Evolutionary conservation across 1,139 yeast genomes (phyloP), one percentile per base, ranked within the genome.

Genomic region (Kluyveromyces sp.): DNA sequence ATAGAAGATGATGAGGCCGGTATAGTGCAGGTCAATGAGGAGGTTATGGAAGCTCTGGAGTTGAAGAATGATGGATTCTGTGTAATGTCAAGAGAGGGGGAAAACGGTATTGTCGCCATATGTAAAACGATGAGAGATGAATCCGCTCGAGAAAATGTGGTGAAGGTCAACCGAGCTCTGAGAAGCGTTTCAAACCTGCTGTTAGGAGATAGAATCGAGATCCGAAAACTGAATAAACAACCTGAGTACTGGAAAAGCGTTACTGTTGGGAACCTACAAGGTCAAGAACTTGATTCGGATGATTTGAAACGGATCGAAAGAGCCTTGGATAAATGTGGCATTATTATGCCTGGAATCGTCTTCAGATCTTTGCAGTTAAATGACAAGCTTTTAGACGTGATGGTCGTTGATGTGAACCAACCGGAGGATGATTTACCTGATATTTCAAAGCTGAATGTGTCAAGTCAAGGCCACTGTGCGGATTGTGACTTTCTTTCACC

Each of bases 181-280:
- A 65, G 94, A 47, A 60, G 66, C 2, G 66, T 80, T 17, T 74
- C 77, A 1, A 84, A 82, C 8, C 56, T 83, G 3, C 60, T 83
- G 6, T 66, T 83, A 9, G 96, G 96, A 25, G 95, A 87, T 54
- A 66, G 95, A 46, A 65, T 85, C 1, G 66, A 66, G 18, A 53
- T 88, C 0, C 57, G 58, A 7, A 79, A 72, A 52, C 65, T 68
- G 28, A 48, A 61, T 1, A 53, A 59, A 2, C 82, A 78, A 45
- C 87, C 87, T 2, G 61, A 63, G 1, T 71, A 73, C 52, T 80
- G 82, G 3, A 48, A 60, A 3, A 49, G 47, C 16, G 57, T 66
- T 2, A 49, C 50, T 0, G 57, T 73, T 4, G 67, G 65, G 0
- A 57, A 66, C 0, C 37, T 49, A 3, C 50, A 57, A 29, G 63